A percentile compares a stretch with the other conserved stretches of the same genome.
phyloP scores from a whole-genome alignment of 1,139 yeast genomes.

The Wickerhamomyces sp. region DNA sequence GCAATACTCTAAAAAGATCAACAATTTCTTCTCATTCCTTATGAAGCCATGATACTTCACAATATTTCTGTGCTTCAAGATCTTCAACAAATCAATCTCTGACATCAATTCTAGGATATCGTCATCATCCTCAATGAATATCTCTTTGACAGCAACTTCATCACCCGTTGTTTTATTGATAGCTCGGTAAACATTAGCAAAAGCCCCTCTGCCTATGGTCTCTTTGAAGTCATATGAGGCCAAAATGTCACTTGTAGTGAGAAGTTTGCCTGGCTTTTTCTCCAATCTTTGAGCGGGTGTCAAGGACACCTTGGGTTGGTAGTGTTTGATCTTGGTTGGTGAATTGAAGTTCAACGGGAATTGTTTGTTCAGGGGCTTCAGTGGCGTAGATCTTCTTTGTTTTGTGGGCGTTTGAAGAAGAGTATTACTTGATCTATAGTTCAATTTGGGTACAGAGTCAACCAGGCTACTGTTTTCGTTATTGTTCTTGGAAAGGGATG shows the following conservation, averaged over 20 bases:
- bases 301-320: constrained; percentile 31
- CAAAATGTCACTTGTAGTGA: constrained; percentile 31
- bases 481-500: constrained; percentile 2
- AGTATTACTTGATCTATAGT: constrained; percentile 8
- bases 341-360: constrained; percentile 7
- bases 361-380: constrained; percentile 8
- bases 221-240: constrained; percentile 55
- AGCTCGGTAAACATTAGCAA: constrained; percentile 69
- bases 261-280: constrained; percentile 32
- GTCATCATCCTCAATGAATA: constrained; percentile 52
- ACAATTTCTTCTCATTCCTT: constrained; percentile 58
- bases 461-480: constrained; percentile 10
- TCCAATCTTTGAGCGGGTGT: constrained; percentile 52
- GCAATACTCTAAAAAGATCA: constrained; percentile 77
- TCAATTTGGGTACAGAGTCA: constrained; percentile 20
- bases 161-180: constrained; percentile 59
- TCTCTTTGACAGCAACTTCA: constrained; percentile 82
- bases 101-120: constrained; percentile 60
- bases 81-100: constrained; percentile 82
- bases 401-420: constrained; percentile 20
- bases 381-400: constrained; percentile 5
- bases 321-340: constrained; percentile 1
- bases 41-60: constrained; percentile 90
- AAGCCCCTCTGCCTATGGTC: constrained; percentile 74
- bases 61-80: constrained; percentile 77